phyloP scores from a whole-genome alignment of 1,284 basidiomycete species.

The Somion occarium region DNA sequence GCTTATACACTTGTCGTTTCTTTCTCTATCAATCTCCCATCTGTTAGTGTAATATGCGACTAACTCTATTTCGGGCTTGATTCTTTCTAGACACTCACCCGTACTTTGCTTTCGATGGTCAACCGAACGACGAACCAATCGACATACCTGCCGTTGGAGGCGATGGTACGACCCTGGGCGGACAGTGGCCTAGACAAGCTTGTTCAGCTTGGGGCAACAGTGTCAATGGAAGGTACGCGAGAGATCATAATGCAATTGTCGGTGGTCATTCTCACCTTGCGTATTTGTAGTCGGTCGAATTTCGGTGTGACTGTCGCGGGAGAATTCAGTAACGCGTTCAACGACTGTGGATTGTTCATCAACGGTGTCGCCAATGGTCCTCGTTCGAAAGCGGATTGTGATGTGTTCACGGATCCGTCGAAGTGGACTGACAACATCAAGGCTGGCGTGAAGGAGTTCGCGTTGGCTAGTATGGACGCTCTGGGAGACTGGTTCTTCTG shows the following conservation, averaged over 20 bases:
- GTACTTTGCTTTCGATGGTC: conserved; percentile 37
- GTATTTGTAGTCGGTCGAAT: conserved; percentile 27
- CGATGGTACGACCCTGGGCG: conserved; percentile 25
- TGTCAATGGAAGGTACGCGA: conserved; percentile 42
- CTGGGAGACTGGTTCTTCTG: conserved; percentile 63
- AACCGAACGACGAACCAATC: conserved; percentile 32
- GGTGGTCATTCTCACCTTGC: background rate
- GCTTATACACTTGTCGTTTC: no score
- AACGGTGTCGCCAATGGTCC: conserved; percentile 34
- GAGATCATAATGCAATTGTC: background rate
- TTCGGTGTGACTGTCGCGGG: conserved; percentile 50
- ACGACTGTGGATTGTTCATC: conserved; percentile 45
- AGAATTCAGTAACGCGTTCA: conserved; percentile 43
- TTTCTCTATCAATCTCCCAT: no score
- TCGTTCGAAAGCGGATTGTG: conserved; percentile 52
- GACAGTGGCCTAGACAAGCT: conserved; percentile 24
- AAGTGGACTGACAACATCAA: conserved; percentile 56
- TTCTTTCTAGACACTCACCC: conserved; percentile 33
- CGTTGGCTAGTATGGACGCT: conserved; percentile 56
- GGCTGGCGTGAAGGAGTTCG: conserved; percentile 52
- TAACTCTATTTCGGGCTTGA: background rate
- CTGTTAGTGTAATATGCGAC: no score
- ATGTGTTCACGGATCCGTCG: conserved; percentile 52
- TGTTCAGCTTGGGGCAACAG: conserved; percentile 49
- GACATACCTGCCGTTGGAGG: conserved; percentile 27